These are phyloP conservation scores for Dunaliella sp. DNA, from an alignment of 139 green algal species.

Conservation along the genomic window DNA sequence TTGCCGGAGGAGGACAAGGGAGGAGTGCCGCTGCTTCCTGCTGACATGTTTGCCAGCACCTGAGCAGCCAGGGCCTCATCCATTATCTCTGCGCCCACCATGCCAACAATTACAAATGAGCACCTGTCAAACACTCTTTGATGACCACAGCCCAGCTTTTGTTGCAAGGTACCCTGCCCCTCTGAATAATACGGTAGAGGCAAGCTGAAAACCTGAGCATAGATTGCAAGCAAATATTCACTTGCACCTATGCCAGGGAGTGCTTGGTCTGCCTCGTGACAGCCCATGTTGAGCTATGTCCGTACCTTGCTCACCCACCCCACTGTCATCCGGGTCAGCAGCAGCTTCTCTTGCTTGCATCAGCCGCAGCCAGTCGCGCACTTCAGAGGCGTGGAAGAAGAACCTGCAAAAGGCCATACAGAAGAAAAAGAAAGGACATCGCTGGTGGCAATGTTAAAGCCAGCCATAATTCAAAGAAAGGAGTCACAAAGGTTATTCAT, in stretches of 20 bases:
- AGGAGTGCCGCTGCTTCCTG: background rate
- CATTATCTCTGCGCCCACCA: background rate
- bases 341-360: background rate
- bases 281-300: background rate
- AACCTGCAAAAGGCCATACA: background rate
- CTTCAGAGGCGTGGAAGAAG: background rate
- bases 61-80: background rate
- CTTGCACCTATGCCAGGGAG: no score
- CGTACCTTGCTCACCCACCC: background rate
- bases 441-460: background rate
- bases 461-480: no score
- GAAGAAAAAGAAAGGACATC: background rate
- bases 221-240: no score
- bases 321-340: background rate
- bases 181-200: background rate
- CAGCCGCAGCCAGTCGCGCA: background rate
- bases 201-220: background rate
- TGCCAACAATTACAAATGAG: background rate
- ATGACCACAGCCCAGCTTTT: background rate
- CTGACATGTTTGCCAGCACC: background rate
- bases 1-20: background rate
- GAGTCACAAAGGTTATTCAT: no score
- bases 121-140: background rate
- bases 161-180: background rate
- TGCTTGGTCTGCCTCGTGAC: background rate